Evolutionary conservation across 306 rosid species (phyloP).

Genomic region (Begonia peltatifolia): DNA sequence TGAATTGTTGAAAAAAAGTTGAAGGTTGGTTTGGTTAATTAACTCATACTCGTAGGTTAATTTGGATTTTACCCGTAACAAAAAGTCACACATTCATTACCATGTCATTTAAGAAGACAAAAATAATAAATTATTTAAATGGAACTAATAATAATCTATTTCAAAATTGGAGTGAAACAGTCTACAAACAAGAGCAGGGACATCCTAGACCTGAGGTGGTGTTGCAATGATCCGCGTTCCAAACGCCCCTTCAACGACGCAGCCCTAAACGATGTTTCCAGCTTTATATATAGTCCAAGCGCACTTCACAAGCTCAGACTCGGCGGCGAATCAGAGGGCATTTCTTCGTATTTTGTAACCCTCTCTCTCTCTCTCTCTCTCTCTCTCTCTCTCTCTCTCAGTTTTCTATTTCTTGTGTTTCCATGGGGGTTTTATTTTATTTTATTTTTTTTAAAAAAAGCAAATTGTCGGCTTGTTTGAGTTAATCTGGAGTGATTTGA

Average conservation of each 20-base stretch:
- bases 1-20: too few species aligned
- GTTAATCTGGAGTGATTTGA: neutral
- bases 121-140: too few species aligned
- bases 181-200: too few species aligned
- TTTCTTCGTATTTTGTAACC: neutral
- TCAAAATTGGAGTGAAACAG: too few species aligned
- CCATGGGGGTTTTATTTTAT: neutral
- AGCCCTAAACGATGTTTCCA: constrained; percentile 8
- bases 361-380: neutral
- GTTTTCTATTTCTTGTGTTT: neutral
- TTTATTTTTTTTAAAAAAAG: neutral
- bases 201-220: neutral
- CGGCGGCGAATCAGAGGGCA: constrained; percentile 8
- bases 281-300: neutral
- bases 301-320: neutral
- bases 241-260: constrained; percentile 6
- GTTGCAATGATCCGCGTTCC: constrained; percentile 5
- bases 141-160: too few species aligned
- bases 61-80: too few species aligned
- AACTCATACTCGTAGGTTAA: too few species aligned
- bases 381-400: neutral
- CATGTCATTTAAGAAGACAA: too few species aligned
- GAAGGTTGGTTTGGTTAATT: too few species aligned
- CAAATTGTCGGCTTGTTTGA: neutral
- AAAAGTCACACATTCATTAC: too few species aligned